These are phyloP conservation scores for Arabidopsis suecica DNA, from an alignment of 345 rosid species.

Conservation along the genomic window DNA sequence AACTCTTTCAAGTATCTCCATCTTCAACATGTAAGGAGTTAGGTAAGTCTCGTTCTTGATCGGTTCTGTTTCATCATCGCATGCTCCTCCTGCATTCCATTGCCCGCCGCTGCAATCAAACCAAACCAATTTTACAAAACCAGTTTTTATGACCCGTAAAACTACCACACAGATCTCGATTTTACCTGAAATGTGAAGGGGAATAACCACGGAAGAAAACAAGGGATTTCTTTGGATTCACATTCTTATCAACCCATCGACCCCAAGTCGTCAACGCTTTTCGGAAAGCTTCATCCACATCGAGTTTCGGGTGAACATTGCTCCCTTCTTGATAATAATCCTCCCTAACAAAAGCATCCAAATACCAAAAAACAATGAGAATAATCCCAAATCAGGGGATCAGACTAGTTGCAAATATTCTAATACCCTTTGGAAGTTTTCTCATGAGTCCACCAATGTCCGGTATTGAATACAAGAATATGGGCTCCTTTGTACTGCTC, in stretches of 20 bases:
- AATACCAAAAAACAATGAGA: slow-evolving; percentile 6
- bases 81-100: slow-evolving; percentile 98
- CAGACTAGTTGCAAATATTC: neutral
- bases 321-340: slow-evolving; percentile 96
- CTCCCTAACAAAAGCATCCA: slow-evolving; percentile 56
- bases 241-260: slow-evolving; percentile 85
- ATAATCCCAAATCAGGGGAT: neutral
- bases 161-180: neutral
- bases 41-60: slow-evolving; percentile 80
- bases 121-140: neutral
- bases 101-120: slow-evolving; percentile 80
- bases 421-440: slow-evolving; percentile 87
- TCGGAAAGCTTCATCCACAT: slow-evolving; percentile 89
- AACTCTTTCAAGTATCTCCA: slow-evolving; percentile 80
- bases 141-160: neutral
- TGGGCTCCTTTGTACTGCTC: slow-evolving; percentile 77
- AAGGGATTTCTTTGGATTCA: slow-evolving; percentile 65
- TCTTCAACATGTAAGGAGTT: slow-evolving; percentile 68
- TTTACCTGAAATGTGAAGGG: slow-evolving; percentile 90
- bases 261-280: slow-evolving; percentile 92
- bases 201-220: slow-evolving; percentile 96
- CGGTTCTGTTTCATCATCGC: slow-evolving; percentile 83
- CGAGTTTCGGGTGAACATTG: slow-evolving; percentile 71
- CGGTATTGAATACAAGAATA: slow-evolving; percentile 85
- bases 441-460: slow-evolving; percentile 99